Evolutionary conservation across 345 rosid genomes (phyloP), one percentile per base, ranked within the genome.

Genomic region (Balakata baccata): DNA sequence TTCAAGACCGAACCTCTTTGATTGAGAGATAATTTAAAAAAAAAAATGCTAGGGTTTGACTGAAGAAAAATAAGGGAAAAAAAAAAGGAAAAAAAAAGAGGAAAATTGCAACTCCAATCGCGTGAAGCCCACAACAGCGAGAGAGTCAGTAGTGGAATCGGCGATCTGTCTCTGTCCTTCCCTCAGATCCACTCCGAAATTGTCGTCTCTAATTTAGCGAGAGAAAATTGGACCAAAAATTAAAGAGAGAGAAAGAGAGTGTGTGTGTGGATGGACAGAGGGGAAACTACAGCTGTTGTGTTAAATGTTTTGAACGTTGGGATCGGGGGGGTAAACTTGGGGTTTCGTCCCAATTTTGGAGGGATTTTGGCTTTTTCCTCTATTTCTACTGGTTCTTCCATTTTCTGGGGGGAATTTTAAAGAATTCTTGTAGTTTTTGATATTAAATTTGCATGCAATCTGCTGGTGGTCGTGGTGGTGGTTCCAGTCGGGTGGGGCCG

Each of bases 391-490:
- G 49, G 56, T 71, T 76, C 79, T 65, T 74, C 38, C 37, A 58
- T 59, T 72, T 66, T 22, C n/a, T 20, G 23, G 71, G 69, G 41
- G 38, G 57, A 5, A 51, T 6, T 34, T 52, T 68, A 10, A 68
- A 51, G 41, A 37, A 51, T 68, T 68, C 23, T 60, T 23, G 47
- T 61, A 65, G 70, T 71, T 74, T 74, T 81, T 73, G 66, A 50
- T 23, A 25, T 69, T 72, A 61, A 73, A 39, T 51, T 83, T 87
- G 87, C 79, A 95, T 94, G 96, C 98, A 92, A 81, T 87, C 99
- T 70, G 92, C 98, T 71, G 93, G 89, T 39, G 86, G 81, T 53
- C 92, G 90, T 50, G 92, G 89, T 58, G 92, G 87, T 80, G 98
- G 94, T 69, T 85, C 98, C 83, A 69, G 89, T 83, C 92, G 97